Evolutionary conservation across 805 yeast genomes (phyloP).

Genomic region (Hanseniaspora guilliermondii): DNA sequence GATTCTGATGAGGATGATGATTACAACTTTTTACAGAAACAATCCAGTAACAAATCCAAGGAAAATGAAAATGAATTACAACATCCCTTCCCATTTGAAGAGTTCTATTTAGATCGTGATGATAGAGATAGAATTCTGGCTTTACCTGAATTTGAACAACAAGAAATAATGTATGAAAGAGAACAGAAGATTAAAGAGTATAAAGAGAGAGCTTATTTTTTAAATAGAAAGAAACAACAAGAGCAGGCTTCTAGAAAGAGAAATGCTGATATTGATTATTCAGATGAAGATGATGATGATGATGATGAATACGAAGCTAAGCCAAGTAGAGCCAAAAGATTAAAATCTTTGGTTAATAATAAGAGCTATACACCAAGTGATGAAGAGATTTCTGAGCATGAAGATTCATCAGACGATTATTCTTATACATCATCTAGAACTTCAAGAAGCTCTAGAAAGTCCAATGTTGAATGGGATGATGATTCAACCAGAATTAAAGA

Average conservation of each 20-base stretch:
- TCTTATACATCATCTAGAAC: slow-evolving; percentile 31
- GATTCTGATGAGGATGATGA: slow-evolving; percentile 35
- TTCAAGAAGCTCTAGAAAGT: not conserved
- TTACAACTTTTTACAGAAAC: slow-evolving; percentile 21
- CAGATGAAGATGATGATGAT: slow-evolving; percentile 35
- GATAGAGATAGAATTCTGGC: slow-evolving; percentile 54
- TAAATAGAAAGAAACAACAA: slow-evolving; percentile 63
- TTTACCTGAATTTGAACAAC: slow-evolving; percentile 88
- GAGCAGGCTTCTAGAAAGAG: slow-evolving; percentile 60
- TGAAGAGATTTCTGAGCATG: slow-evolving; percentile 32
- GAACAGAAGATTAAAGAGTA: slow-evolving; percentile 81
- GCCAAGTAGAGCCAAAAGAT: slow-evolving; percentile 17
- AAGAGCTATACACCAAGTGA: slow-evolving; percentile 19
- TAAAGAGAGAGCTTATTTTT: slow-evolving; percentile 71
- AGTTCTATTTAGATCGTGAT: slow-evolving; percentile 70
- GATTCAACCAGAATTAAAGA: slow-evolving; percentile 37
- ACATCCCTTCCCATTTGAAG: slow-evolving; percentile 81
- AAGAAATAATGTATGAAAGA: slow-evolving; percentile 81
- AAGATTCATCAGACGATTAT: slow-evolving; percentile 33
- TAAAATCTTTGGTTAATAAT: slow-evolving; percentile 4
- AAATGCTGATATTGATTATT: slow-evolving; percentile 32
- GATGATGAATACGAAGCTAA: slow-evolving; percentile 17
- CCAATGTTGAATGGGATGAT: slow-evolving; percentile 37
- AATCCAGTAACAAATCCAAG: slow-evolving; percentile 20
- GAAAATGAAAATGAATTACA: slow-evolving; percentile 24